phyloP scores from a whole-genome alignment of 768 basidiomycete species.

The Trichaptum fuscoviolaceum region DNA sequence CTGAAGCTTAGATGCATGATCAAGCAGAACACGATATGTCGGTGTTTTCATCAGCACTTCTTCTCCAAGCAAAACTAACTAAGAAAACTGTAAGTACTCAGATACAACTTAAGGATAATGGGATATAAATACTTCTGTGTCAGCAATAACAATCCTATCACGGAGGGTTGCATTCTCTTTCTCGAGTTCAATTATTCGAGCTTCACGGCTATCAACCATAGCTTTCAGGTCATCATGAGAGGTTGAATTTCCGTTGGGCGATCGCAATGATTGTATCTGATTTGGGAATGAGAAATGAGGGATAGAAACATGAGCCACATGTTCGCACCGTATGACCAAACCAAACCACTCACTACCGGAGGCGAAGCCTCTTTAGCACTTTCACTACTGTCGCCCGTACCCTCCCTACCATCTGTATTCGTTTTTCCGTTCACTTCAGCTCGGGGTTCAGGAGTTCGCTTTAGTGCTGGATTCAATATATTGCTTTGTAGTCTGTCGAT shows the following conservation, averaged over 20 bases:
- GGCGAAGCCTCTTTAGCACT: conserved; percentile 50
- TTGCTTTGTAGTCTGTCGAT: conserved; percentile 41
- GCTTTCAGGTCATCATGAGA: conserved; percentile 36
- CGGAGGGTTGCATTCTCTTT: conserved; percentile 39
- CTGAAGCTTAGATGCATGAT: conserved; percentile 47
- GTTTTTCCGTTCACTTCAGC: background rate
- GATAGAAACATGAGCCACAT: conserved; percentile 49
- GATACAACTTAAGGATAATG: background rate
- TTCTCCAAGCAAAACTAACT: conserved; percentile 27
- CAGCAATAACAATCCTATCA: conserved; percentile 38
- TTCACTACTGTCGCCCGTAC: conserved; percentile 33
- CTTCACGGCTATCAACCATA: conserved; percentile 26
- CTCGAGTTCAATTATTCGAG: conserved; percentile 44
- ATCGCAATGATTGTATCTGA: background rate
- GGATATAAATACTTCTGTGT: conserved; percentile 38
- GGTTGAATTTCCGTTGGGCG: conserved; percentile 22
- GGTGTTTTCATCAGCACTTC: conserved; percentile 42
- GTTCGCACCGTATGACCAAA: conserved; percentile 63
- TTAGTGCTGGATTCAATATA: background rate
- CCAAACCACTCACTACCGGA: conserved; percentile 72
- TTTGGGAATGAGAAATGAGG: conserved; percentile 14
- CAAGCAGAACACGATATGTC: conserved; percentile 52
- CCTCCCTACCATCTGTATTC: conserved; percentile 22
- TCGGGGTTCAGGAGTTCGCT: background rate
- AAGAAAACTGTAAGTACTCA: background rate